A percentile compares a stretch with the other conserved stretches of the same genome.
Evolutionary conservation across 805 yeast species (phyloP).

Genomic region (Metschnikowia baotianmanensis): DNA sequence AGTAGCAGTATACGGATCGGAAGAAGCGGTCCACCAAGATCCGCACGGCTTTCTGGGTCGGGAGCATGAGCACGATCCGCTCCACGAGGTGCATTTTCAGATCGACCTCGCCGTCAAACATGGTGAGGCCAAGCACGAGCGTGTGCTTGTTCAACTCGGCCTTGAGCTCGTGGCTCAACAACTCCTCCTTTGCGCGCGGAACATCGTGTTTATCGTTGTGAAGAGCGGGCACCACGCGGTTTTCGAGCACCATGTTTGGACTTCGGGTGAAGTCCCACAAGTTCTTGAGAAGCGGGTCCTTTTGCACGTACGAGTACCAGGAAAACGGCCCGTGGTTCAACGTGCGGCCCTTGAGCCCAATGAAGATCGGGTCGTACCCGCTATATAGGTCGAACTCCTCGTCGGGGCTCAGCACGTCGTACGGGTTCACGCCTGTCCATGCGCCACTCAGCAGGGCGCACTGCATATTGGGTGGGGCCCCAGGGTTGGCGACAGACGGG

Average conservation of each 20-base stretch:
- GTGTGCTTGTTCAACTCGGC: conserved; percentile 28
- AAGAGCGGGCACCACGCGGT: background rate
- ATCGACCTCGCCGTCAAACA: conserved; percentile 30
- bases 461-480: no score
- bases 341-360: conserved; percentile 37
- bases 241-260: background rate
- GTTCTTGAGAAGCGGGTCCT: conserved; percentile 34
- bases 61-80: conserved; percentile 18
- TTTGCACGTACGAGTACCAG: conserved; percentile 46
- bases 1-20: conserved; percentile 19
- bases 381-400: conserved; percentile 42
- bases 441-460: background rate
- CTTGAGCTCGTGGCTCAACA: conserved; percentile 8
- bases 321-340: conserved; percentile 53
- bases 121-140: conserved; percentile 33
- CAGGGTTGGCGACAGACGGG: no score
- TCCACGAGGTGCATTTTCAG: conserved; percentile 23
- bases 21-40: conserved; percentile 19
- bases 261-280: conserved; percentile 12
- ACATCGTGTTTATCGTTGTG: conserved; percentile 13
- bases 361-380: conserved; percentile 43
- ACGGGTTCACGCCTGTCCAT: conserved; percentile 8
- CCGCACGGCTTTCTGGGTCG: conserved; percentile 19
- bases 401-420: conserved; percentile 15
- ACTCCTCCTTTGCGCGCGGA: conserved; percentile 1